Evolutionary conservation across 306 rosid genomes (phyloP).

Genomic region (Alnus glutinosa): DNA sequence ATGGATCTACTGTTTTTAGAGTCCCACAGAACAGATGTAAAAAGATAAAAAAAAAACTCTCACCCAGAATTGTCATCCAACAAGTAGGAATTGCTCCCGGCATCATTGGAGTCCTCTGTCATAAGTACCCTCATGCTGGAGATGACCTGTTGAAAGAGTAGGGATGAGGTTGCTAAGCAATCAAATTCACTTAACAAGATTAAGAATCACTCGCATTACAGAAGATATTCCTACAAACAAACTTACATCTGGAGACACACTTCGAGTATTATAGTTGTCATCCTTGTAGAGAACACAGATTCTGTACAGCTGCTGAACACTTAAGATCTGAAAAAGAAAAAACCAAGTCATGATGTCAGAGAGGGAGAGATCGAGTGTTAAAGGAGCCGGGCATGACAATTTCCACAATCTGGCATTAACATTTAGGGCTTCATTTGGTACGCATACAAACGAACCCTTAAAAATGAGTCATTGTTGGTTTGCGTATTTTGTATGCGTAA

Average conservation of each 20-base stretch:
- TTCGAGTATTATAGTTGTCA: slow-evolving; percentile 94
- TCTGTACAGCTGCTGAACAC: slow-evolving; percentile 98
- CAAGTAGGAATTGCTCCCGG: slow-evolving; percentile 93
- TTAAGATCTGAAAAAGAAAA: slow-evolving; percentile 70
- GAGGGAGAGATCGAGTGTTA: slow-evolving; percentile 13
- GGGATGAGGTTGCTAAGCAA: slow-evolving; percentile 26
- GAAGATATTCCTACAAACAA: neutral
- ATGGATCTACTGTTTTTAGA: neutral
- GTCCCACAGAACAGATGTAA: neutral
- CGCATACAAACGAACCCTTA: too few relatives aligned
- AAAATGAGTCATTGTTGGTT: too few relatives aligned
- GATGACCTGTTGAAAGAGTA: slow-evolving; percentile 68
- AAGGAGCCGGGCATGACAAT: too few relatives aligned
- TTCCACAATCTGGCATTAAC: too few relatives aligned
- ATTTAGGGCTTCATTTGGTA: too few relatives aligned
- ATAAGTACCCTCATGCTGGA: slow-evolving; percentile 95
- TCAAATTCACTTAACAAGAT: slow-evolving; percentile 3
- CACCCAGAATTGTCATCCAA: slow-evolving; percentile 98
- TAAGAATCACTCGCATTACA: slow-evolving; percentile 12
- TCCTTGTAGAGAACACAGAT: slow-evolving; percentile 98
- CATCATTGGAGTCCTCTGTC: slow-evolving; percentile 96
- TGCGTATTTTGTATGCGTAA: too few relatives aligned
- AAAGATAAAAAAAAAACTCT: slow-evolving; percentile 11
- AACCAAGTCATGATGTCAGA: slow-evolving; percentile 18
- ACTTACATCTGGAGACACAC: slow-evolving; percentile 90